Conservation (phyloP, 2,329 filamentous ascomycete species). For the Laburnicola sp. region DNA sequence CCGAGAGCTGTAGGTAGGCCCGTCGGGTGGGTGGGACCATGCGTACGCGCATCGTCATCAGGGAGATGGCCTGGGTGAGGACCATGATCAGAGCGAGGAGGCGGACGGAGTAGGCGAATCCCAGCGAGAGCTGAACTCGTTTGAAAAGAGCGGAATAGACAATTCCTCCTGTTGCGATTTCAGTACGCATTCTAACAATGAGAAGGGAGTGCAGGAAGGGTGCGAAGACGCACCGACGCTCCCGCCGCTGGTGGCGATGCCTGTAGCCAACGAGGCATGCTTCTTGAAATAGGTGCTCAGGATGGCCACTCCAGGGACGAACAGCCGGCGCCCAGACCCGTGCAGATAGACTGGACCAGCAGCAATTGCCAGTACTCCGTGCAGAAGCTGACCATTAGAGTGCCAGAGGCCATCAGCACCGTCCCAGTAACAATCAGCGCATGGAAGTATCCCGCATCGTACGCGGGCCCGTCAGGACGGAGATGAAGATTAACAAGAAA, state of each 20-base stretch:
- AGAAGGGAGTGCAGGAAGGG: neutral
- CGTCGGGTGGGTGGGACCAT: slow-evolving; percentile 31
- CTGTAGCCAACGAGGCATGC: slow-evolving; percentile 13
- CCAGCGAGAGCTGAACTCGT: slow-evolving; percentile 40
- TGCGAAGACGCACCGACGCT: neutral
- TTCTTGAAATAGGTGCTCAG: slow-evolving; percentile 38
- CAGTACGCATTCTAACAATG: neutral
- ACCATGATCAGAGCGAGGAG: slow-evolving; percentile 57
- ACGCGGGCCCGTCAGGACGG: slow-evolving; percentile 51
- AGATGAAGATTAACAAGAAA: slow-evolving; percentile 51
- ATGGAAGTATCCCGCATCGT: slow-evolving; percentile 54
- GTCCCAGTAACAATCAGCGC: slow-evolving; percentile 44
- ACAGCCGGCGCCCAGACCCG: slow-evolving; percentile 29
- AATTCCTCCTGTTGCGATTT: too few relatives aligned
- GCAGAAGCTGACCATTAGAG: slow-evolving; percentile 53
- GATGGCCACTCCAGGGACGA: slow-evolving; percentile 22
- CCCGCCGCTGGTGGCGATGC: slow-evolving; percentile 17
- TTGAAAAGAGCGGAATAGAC: neutral
- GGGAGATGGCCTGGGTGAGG: neutral
- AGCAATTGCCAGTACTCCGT: slow-evolving; percentile 49
- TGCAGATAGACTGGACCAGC: slow-evolving; percentile 29
- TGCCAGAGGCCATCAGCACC: slow-evolving; percentile 47
- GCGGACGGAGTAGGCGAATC: slow-evolving; percentile 64
- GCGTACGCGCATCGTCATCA: slow-evolving; percentile 45
- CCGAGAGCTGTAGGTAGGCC: slow-evolving; percentile 40